Conservation (phyloP, 179 eudicot genomes). For the Vitellaria paradoxa region DNA sequence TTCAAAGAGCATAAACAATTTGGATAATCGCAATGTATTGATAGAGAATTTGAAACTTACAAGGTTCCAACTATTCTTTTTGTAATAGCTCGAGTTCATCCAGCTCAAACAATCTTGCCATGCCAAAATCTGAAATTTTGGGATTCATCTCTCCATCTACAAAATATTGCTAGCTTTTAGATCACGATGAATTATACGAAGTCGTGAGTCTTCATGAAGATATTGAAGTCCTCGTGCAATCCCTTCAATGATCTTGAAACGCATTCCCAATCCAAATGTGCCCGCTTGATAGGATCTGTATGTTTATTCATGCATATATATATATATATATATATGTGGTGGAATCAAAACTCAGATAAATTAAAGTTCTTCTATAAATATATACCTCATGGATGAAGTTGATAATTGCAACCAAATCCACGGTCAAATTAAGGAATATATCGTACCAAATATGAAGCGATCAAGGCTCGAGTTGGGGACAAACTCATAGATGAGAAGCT, state of each 20-base stretch:
- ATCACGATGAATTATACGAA: background rate
- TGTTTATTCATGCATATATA: background rate
- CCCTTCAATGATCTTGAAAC: background rate
- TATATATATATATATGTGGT: too few species aligned
- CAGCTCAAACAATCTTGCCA: background rate
- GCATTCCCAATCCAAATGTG: conserved; percentile 5
- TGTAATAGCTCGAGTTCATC: too few species aligned
- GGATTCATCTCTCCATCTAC: background rate
- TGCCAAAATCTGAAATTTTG: background rate
- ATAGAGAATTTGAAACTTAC: background rate
- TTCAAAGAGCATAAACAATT: too few species aligned
- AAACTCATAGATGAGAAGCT: too few species aligned
- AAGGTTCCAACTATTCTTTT: background rate
- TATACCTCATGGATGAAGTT: background rate
- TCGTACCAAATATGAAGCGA: background rate
- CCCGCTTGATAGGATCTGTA: background rate
- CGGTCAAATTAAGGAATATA: background rate
- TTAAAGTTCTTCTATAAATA: too few species aligned
- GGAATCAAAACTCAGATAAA: too few species aligned
- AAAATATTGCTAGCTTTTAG: too few species aligned
- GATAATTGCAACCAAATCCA: background rate
- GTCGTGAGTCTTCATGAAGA: conserved; percentile 1
- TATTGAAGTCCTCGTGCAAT: background rate
- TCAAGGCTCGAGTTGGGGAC: background rate
- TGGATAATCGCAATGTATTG: too few species aligned